Conservation (phyloP, 768 basidiomycete genomes). For the Cystobasidium tubakii region DNA sequence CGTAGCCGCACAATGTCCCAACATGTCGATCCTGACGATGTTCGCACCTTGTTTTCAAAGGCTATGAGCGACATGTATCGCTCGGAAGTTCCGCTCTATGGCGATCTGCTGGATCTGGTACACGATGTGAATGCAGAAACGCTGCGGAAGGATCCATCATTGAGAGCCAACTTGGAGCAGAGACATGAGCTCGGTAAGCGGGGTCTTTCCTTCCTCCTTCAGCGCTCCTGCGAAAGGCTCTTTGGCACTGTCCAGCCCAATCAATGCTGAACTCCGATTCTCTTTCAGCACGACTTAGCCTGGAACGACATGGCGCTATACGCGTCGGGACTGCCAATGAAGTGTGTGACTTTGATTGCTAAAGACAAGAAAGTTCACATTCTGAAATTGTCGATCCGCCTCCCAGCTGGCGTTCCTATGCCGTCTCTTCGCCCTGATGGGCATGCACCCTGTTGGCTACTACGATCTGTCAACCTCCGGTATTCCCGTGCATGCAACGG, state of each 20-base stretch:
- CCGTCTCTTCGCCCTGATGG: slow-evolving; percentile 44
- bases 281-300: slow-evolving; percentile 42
- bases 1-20: too few relatives aligned
- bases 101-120: slow-evolving; percentile 46
- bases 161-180: slow-evolving; percentile 19
- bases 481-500: slow-evolving; percentile 47
- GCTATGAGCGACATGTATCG: slow-evolving; percentile 45
- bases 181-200: slow-evolving; percentile 21
- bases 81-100: slow-evolving; percentile 47
- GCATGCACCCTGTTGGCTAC: slow-evolving; percentile 48
- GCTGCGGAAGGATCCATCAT: slow-evolving; percentile 6
- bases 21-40: slow-evolving; percentile 14
- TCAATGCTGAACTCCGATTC: background rate
- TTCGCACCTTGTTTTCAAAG: slow-evolving; percentile 7
- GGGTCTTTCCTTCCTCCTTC: too few relatives aligned
- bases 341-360: background rate
- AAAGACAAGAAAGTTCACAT: background rate
- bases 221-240: too few relatives aligned
- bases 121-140: slow-evolving; percentile 43
- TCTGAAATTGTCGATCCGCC: background rate
- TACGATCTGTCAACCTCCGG: slow-evolving; percentile 47
- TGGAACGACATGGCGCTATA: slow-evolving; percentile 48
- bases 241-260: background rate
- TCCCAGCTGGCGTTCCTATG: slow-evolving; percentile 40
- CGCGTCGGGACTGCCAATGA: slow-evolving; percentile 45